Conservation (phyloP, 768 basidiomycete genomes). For the Russula griseocarnosa region DNA sequence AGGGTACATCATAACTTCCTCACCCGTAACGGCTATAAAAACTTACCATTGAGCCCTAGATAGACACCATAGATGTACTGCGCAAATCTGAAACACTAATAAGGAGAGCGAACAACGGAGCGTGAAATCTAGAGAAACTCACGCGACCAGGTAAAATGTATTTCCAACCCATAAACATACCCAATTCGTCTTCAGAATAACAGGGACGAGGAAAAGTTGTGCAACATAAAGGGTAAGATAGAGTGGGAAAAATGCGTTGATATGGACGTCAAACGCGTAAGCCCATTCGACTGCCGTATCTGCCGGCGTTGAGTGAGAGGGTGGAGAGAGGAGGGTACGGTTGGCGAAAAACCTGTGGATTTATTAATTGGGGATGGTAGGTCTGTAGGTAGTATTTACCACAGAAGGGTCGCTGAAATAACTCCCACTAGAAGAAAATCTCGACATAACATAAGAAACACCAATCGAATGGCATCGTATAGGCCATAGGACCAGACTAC, state of each 20-base stretch:
- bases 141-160: slow-evolving; percentile 86
- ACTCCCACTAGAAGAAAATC: slow-evolving; percentile 82
- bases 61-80: slow-evolving; percentile 93
- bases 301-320: slow-evolving; percentile 65
- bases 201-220: slow-evolving; percentile 79
- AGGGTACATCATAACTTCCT: slow-evolving; percentile 19
- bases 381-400: slow-evolving; percentile 43
- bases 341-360: slow-evolving; percentile 62
- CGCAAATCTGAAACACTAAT: slow-evolving; percentile 51
- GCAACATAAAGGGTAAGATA: slow-evolving; percentile 87
- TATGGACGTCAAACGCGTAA: slow-evolving; percentile 96
- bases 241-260: slow-evolving; percentile 93
- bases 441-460: slow-evolving; percentile 78
- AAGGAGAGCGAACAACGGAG: background rate
- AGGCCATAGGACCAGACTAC: slow-evolving; percentile 68
- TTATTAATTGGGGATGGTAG: slow-evolving; percentile 22
- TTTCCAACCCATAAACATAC: slow-evolving; percentile 93
- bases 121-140: slow-evolving; percentile 32
- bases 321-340: slow-evolving; percentile 61
- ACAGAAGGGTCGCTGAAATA: slow-evolving; percentile 69
- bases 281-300: slow-evolving; percentile 83
- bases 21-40: slow-evolving; percentile 9
- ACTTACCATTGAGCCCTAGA: slow-evolving; percentile 73
- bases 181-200: slow-evolving; percentile 84
- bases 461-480: slow-evolving; percentile 55